Evolutionary conservation across 2,329 filamentous ascomycete species (phyloP), one percentile per base, ranked within the genome.

Genomic region (Septoria petroselini): DNA sequence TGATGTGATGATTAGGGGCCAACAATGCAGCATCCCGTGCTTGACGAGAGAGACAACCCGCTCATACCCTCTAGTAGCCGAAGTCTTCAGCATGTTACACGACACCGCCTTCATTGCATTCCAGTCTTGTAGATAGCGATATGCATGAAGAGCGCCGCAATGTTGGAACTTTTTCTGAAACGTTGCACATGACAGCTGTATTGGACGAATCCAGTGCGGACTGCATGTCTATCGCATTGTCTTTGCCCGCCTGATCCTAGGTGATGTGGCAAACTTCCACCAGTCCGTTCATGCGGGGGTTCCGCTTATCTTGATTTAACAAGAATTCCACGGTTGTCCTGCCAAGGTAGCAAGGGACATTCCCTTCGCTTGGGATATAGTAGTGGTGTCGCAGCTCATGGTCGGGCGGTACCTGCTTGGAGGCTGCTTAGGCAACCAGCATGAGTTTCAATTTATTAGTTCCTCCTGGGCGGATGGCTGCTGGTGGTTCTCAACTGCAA

Each of bases 51-150:
- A n/a, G n/a, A n/a, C n/a, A n/a, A n/a, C n/a, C 31, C 30, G 41
- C n/a, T n/a, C 41, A 17, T 38, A 37, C 25, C 31, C 42, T 45
- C 19, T 37, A n/a, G 21, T 45, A 45, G 42, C 42, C 31, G 42
- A 8, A 38, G 15, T 43, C 17, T 12, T 18, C 15, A 31, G 34
- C 21, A 45, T 39, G 48, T 31, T 51, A 29, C 48, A 51, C 48
- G 30, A 34, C 30, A 48, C 49, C 49, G 33, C 44, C 44, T 48
- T 27, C 33, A 52, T 40, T 21, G 40, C 43, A 48, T 52, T 47
- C 49, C 43, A 44, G n/a, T n/a, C n/a, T n/a, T n/a, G n/a, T n/a
- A n/a, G 18, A 43, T 33, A 23, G 39, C 39, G 38, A 27, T 38
- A 42, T 52, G 43, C 42, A 42, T 42, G n/a, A 35, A 35, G 31